A percentile compares a stretch with the other conserved stretches of the same genome.
phyloP scores from a whole-genome alignment of 2,329 filamentous ascomycete genomes.

The Neofusicoccum laricinum region DNA sequence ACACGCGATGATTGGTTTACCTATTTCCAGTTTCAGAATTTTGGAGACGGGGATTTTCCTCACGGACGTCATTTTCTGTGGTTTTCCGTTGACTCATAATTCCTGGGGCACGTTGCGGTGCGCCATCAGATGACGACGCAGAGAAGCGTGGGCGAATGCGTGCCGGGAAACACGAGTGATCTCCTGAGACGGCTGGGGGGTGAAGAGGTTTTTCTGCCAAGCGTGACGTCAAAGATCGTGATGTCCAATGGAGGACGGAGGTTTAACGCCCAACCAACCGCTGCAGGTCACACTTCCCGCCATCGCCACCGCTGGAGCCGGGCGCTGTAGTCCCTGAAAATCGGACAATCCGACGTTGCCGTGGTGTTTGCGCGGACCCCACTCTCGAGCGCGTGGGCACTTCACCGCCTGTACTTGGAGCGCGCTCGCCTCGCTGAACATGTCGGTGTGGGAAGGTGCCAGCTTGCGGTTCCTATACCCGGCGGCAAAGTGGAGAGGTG shows the following conservation, averaged over 20 bases:
- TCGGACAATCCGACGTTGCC: constrained; percentile 5
- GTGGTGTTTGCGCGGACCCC: background rate
- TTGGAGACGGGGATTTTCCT: background rate
- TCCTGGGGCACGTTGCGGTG: background rate
- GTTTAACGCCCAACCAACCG: background rate
- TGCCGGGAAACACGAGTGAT: background rate
- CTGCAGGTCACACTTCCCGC: constrained; percentile 2
- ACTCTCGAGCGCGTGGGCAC: constrained; percentile 1
- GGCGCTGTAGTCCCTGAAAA: constrained; percentile 9
- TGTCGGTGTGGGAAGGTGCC: constrained; percentile 11
- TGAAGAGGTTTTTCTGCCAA: background rate
- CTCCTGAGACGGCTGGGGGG: background rate
- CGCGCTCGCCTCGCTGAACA: constrained; percentile 5
- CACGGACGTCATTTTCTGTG: background rate
- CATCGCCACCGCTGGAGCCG: constrained; percentile 2
- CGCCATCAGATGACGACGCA: constrained; percentile 1
- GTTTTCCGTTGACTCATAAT: background rate
- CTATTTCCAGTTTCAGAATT: constrained; percentile 9
- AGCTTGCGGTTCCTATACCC: constrained; percentile 5
- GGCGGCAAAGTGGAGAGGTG: constrained; percentile 7
- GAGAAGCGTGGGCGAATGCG: background rate
- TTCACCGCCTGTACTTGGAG: constrained; percentile 2
- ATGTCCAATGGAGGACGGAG: constrained; percentile 4
- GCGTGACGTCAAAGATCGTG: constrained; percentile 9
- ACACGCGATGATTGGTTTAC: constrained; percentile 5